Base-by-base conservation (phyloP, 1,284 basidiomycete species). In the Xanthoconium separans region DNA sequence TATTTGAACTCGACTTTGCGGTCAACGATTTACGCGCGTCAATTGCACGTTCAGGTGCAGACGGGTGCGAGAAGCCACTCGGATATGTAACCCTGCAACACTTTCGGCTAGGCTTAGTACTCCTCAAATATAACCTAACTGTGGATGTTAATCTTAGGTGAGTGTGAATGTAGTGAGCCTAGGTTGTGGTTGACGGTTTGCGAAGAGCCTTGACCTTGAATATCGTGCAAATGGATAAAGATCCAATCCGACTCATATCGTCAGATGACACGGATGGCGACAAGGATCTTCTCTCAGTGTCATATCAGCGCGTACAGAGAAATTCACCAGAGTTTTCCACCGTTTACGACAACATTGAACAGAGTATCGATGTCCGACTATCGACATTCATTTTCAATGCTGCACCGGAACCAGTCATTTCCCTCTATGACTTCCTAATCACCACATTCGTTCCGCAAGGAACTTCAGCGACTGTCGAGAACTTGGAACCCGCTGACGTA, bases 371-470 rank as follows among this genome's bases (percentile, higher is more conserved):
- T 65, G 84, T 95, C 56, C 87, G 88, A 62, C 79, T 99, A 43
- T 97, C 96, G 4, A 98, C 97, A 0, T 89, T 99, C 73, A 83
- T 95, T 58, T 87, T 99, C 71, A 85, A 88, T 56, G 86, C 93
- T 2, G 91, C 91, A 5, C 94, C 97, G 2, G 93, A 95, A 66
- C 95, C 96, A 18, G 89, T 99, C 44, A 77, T 99, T 40, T 82
- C 88, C 2, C 75, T 99, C 11, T 99, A 98, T 72, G 95, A 99
- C 73, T 98, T 98, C 76, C 87, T 99, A 72, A 97, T 99, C 90
- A 91, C 92, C 7, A 97, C 95, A 0, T 98, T 98, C 70, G 90
- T 93, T 15, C 83, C 89, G 6, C 73, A 56, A 60, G 69, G n/a
- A 58, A 57, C 54, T 43, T 45, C 47, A 30, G 50, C 30, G 43